phyloP scores from a whole-genome alignment of 257 asterid genomes.

The Dorcoceras hygrometricum region DNA sequence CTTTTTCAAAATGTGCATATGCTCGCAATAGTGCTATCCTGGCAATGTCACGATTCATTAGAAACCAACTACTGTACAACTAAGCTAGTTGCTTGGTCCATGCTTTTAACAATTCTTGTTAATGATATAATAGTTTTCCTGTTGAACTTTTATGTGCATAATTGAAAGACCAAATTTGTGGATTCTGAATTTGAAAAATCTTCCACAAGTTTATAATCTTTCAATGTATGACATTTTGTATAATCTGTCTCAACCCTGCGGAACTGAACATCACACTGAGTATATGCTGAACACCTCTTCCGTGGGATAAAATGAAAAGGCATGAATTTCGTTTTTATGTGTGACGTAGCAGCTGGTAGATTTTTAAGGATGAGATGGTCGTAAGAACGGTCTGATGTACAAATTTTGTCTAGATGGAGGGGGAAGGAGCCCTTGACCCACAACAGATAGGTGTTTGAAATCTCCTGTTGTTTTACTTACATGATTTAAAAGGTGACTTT shows the following conservation, averaged over 20 bases:
- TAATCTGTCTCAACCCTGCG: background rate
- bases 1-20: background rate
- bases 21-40: background rate
- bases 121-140: background rate
- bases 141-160: conserved; percentile 2
- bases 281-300: conserved; percentile 11
- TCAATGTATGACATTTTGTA: background rate
- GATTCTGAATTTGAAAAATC: conserved; percentile 15
- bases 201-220: conserved; percentile 3
- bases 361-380: background rate
- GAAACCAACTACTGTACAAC: background rate
- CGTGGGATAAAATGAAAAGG: conserved; percentile 12
- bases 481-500: conserved; percentile 16
- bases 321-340: background rate
- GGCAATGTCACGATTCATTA: background rate
- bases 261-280: conserved; percentile 2
- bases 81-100: background rate
- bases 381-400: conserved; percentile 2
- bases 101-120: background rate
- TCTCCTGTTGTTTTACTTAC: conserved; percentile 16
- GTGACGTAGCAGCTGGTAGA: conserved; percentile 17
- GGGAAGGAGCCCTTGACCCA: too few relatives aligned
- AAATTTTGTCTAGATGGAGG: conserved; percentile 12
- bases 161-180: conserved; percentile 14
- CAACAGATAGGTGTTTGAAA: conserved; percentile 4